These are phyloP conservation scores for Fusarium sp. DNA, from an alignment of 2,329 filamentous ascomycete species.

Conservation along the genomic window DNA sequence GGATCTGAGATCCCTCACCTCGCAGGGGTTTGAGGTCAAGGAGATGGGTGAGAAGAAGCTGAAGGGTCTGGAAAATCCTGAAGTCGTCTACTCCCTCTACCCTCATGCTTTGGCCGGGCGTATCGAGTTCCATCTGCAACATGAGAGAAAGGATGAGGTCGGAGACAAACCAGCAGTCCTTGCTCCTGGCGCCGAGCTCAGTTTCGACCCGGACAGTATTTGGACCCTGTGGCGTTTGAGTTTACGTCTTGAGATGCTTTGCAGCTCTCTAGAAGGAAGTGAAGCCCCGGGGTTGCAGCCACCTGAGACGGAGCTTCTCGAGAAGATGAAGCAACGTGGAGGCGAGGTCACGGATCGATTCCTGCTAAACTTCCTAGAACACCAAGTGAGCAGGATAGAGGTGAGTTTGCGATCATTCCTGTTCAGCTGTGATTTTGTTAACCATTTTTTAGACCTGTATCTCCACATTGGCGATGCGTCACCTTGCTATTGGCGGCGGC, in stretches of 20 bases:
- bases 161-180: slow-evolving; percentile 68
- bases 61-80: slow-evolving; percentile 96
- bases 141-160: slow-evolving; percentile 55
- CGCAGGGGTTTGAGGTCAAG: slow-evolving; percentile 95
- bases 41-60: slow-evolving; percentile 94
- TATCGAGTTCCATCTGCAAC: slow-evolving; percentile 71
- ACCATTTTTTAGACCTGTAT: slow-evolving; percentile 72
- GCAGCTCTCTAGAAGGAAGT: slow-evolving; percentile 82
- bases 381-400: slow-evolving; percentile 96
- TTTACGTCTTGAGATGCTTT: slow-evolving; percentile 90
- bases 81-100: slow-evolving; percentile 94
- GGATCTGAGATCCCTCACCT: slow-evolving; percentile 86
- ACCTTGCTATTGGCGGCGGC: slow-evolving; percentile 77
- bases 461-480: slow-evolving; percentile 79
- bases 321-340: slow-evolving; percentile 70
- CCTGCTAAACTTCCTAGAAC: slow-evolving; percentile 88
- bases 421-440: slow-evolving; percentile 27
- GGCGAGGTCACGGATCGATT: slow-evolving; percentile 90
- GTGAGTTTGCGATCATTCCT: slow-evolving; percentile 76
- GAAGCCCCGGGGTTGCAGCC: slow-evolving; percentile 71
- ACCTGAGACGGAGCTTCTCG: slow-evolving; percentile 84
- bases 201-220: slow-evolving; percentile 82
- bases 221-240: slow-evolving; percentile 93
- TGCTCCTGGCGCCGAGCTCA: slow-evolving; percentile 70
- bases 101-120: slow-evolving; percentile 87